Base-by-base conservation (phyloP, 192 early-diverging fungal genomes). In the Coemansia sp. region DNA sequence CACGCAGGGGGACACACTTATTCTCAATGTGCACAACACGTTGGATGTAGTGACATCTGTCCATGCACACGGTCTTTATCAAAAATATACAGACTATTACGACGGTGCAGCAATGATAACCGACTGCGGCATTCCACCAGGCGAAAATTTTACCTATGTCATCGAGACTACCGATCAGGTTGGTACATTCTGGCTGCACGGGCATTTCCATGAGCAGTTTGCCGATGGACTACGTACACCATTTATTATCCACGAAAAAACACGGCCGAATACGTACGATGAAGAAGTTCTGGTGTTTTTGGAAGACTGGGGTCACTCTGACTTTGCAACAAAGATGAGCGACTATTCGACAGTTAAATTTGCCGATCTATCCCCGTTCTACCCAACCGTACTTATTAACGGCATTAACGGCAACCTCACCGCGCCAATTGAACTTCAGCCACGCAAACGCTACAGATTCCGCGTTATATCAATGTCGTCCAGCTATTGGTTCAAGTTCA, bases 121-220 rank as follows among this genome's bases (percentile, higher is more conserved):
- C 19, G 81, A 89, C 51, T 90, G 90, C 60, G 78, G 77, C 4
- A 90, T 92, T 53, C 84, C 87, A 14, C 64, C 79, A 4, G 80
- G 80, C 23, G 53, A 50, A 27, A 70, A 47, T 27, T 83, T 81
- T 56, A 87, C 86, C 0, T 92, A 92, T 56, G 67, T 63, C 6
- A 82, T 84, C 43, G 54, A 65, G 8, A 25, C 52, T 0, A 17
- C n/a, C 27, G 58, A 79, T 29, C 58, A 75, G 39, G 62, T 63
- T 25, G 91, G 91, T 32, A 89, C 87, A 14, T 90, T 80, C 62
- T 93, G 91, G 91, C 71, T 85, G 36, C 89, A 91, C 53, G 70
- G 77, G 15, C 89, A 91, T 64, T 67, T 51, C 49, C 55, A 55
- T 23, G 72, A 67, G 17, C 88, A 91, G 61, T 88, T 88, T 55